Conservation (phyloP, 805 yeast species). For the Lachancea sp. region DNA sequence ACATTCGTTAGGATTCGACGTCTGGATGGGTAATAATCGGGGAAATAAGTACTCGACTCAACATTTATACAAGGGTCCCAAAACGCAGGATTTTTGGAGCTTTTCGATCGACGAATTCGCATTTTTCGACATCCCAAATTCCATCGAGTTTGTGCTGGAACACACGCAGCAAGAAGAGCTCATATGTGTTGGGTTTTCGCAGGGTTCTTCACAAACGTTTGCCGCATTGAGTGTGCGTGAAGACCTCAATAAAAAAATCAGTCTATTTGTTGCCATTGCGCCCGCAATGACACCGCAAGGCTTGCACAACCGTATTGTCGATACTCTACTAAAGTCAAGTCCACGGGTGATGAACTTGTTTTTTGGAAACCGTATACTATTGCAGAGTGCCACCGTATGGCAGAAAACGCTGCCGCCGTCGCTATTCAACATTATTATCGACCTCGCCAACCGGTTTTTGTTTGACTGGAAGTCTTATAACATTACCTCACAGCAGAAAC, state of each 20-base stretch:
- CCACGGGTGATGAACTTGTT: constrained; percentile 64
- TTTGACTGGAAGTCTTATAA: constrained; percentile 78
- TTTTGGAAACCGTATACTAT: constrained; percentile 67
- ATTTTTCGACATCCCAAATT: constrained; percentile 78
- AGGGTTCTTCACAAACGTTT: constrained; percentile 90
- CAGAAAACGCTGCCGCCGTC: constrained; percentile 38
- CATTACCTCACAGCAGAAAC: constrained; percentile 66
- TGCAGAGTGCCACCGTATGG: constrained; percentile 79
- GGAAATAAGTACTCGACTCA: constrained; percentile 91
- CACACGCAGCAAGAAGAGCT: constrained; percentile 41
- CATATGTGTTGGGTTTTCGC: constrained; percentile 82
- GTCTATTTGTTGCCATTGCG: constrained; percentile 70
- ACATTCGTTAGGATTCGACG: constrained; percentile 82
- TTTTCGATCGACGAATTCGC: constrained; percentile 91
- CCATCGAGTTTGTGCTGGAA: constrained; percentile 64
- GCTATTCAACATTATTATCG: constrained; percentile 46
- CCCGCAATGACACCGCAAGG: constrained; percentile 95
- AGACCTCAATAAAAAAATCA: constrained; percentile 49
- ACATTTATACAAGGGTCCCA: constrained; percentile 46
- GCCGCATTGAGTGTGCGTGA: constrained; percentile 70
- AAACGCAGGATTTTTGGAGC: constrained; percentile 63
- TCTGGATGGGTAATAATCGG: constrained; percentile 88
- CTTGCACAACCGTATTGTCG: constrained; percentile 67
- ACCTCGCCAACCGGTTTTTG: constrained; percentile 54
- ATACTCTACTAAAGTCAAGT: constrained; percentile 65